These are phyloP conservation scores for Chrysoporthe deuterocubensis DNA, from an alignment of 2,329 filamentous ascomycete genomes.

Conservation along the genomic window DNA sequence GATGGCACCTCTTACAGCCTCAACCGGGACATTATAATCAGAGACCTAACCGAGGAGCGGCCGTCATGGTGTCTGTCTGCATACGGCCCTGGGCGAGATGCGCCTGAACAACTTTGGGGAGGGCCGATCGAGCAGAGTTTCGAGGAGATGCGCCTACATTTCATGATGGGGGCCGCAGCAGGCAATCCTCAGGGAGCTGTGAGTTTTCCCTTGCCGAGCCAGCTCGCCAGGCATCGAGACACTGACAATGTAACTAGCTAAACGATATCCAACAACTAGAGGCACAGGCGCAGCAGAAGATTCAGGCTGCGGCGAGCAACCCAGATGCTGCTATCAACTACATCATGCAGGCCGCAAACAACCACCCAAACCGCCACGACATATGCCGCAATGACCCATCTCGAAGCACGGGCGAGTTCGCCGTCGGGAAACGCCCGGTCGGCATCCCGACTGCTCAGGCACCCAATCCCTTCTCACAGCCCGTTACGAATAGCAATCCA, in stretches of 20 bases:
- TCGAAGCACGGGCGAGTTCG: slow-evolving; percentile 50
- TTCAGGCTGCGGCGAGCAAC: slow-evolving; percentile 71
- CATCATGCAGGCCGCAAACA: slow-evolving; percentile 66
- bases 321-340: slow-evolving; percentile 74
- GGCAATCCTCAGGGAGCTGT: slow-evolving; percentile 64
- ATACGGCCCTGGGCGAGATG: slow-evolving; percentile 78
- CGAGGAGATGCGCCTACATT: slow-evolving; percentile 83
- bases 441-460: slow-evolving; percentile 12
- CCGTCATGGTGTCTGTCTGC: slow-evolving; percentile 87
- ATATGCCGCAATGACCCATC: slow-evolving; percentile 54
- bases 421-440: slow-evolving; percentile 42
- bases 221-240: neutral
- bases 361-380: slow-evolving; percentile 77
- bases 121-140: slow-evolving; percentile 83
- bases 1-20: slow-evolving; percentile 51
- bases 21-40: slow-evolving; percentile 61
- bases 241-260: slow-evolving; percentile 47
- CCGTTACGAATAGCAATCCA: slow-evolving; percentile 36
- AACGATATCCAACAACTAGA: slow-evolving; percentile 65
- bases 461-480: slow-evolving; percentile 37
- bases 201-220: slow-evolving; percentile 32
- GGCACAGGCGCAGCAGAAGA: slow-evolving; percentile 69
- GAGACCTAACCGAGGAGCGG: slow-evolving; percentile 70
- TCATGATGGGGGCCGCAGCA: slow-evolving; percentile 60
- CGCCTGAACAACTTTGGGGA: slow-evolving; percentile 83